Evolutionary conservation across 1,139 yeast species (phyloP).

Genomic region (Pneumocystis carinii): DNA sequence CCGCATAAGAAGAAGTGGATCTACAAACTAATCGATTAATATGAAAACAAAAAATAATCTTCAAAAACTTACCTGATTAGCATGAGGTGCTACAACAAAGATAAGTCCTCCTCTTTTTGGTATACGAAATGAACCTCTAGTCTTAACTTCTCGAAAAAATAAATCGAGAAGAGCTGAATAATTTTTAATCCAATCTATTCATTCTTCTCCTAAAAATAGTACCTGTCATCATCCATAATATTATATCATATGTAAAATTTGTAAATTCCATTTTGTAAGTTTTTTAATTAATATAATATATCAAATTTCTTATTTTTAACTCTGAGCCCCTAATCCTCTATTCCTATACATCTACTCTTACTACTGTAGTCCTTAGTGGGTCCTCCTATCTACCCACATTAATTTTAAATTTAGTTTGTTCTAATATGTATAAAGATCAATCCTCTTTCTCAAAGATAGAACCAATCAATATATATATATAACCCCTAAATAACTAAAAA

Average conservation of each 20-base stretch:
- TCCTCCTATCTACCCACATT: no score
- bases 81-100: constrained; percentile 95
- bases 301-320: no score
- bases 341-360: no score
- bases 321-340: no score
- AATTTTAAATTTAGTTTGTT: no score
- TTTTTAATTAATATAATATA: no score
- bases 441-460: no score
- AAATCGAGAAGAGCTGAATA: constrained; percentile 30
- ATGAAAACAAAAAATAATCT: background rate
- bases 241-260: background rate
- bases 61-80: constrained; percentile 42
- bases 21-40: constrained; percentile 43
- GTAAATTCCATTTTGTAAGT: background rate
- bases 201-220: background rate
- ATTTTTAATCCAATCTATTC: background rate
- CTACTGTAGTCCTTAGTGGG: no score
- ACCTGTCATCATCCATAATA: background rate
- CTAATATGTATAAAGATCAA: no score
- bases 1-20: constrained; percentile 71
- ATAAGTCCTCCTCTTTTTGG: constrained; percentile 78
- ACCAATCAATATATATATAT: no score
- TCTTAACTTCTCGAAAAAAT: constrained; percentile 78
- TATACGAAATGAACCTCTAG: constrained; percentile 79
- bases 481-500: no score